Conservation (phyloP, 805 yeast species). For the Saccharomycopsis oosterbeekiorum region DNA sequence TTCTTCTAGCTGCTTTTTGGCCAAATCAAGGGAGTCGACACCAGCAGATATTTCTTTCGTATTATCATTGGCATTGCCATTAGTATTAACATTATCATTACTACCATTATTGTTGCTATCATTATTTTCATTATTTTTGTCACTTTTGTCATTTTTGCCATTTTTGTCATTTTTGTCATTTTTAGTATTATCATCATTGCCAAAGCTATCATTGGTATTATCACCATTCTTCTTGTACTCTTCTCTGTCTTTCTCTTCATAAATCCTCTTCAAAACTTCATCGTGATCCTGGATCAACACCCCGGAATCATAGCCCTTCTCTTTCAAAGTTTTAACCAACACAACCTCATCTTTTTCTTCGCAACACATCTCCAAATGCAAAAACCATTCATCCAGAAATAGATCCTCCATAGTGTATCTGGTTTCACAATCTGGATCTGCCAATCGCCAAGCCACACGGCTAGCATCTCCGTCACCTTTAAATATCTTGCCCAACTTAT, state of each 20-base stretch:
- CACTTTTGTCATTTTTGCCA: background rate
- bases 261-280: background rate
- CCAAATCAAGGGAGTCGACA: no score
- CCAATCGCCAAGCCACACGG: constrained; percentile 63
- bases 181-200: background rate
- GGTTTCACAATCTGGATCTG: constrained; percentile 48
- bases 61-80: no score
- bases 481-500: constrained; percentile 55
- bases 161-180: background rate
- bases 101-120: background rate
- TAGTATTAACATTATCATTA: no score
- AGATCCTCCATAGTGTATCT: constrained; percentile 47
- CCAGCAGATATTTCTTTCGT: no score
- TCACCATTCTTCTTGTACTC: background rate
- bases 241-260: background rate
- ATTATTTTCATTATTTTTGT: background rate
- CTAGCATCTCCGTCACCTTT: constrained; percentile 48
- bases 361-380: constrained; percentile 46
- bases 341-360: constrained; percentile 31
- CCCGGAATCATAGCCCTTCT: background rate
- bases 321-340: constrained; percentile 6
- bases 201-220: no score
- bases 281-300: background rate
- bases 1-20: no score
- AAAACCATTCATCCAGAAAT: constrained; percentile 58